Base-by-base conservation (phyloP, 768 basidiomycete genomes). In the Suillus decipiens region DNA sequence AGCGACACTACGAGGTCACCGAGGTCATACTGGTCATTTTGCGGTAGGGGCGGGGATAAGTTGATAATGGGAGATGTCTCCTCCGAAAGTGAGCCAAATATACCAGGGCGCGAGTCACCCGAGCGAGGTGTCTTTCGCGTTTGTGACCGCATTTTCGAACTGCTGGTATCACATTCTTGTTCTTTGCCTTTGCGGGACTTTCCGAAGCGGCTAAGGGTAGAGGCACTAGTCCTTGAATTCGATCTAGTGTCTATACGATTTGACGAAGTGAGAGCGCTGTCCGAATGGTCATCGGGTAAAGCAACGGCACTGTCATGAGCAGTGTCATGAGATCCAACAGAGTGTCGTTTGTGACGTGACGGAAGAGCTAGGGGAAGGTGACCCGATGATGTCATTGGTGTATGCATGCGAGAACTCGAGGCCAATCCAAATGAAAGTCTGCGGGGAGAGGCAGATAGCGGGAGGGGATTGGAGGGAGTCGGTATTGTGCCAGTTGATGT, bases 221-320 rank as follows among this genome's bases (percentile, higher is more conserved):
- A 64, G 33, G 48, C 8, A 7, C 33, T 39, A 2, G 66, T 60
- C 51, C 66, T 64, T 1, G 71, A 48, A 28, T 34, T 53, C 28
- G 54, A 62, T 24, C n/a, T 50, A 6, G 43, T 56, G 45, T 28
- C 24, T n/a, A 45, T n/a, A 15, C 12, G 37, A 37, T n/a, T 28
- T 17, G 42, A 42, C 41, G 39, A 51, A 33, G 59, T 33, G 42
- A 51, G 14, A 53, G 22, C 34, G 36, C 33, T 34, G 34, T 61
- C 55, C 37, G 33, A 61, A 43, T 66, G 54, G 10, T 71, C 73
- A 64, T 75, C 74, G 0, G 71, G 68, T 60, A 75, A 70, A 19
- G 74, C 74, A 34, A 76, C 74, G 8, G 74, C 74, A 22, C 74
- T 75, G 61, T 75, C 74, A 50, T 75, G 74, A 33, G 74, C 74